Evolutionary conservation across 1,284 basidiomycete species (phyloP).

Genomic region (Afroboletus lepidellus): DNA sequence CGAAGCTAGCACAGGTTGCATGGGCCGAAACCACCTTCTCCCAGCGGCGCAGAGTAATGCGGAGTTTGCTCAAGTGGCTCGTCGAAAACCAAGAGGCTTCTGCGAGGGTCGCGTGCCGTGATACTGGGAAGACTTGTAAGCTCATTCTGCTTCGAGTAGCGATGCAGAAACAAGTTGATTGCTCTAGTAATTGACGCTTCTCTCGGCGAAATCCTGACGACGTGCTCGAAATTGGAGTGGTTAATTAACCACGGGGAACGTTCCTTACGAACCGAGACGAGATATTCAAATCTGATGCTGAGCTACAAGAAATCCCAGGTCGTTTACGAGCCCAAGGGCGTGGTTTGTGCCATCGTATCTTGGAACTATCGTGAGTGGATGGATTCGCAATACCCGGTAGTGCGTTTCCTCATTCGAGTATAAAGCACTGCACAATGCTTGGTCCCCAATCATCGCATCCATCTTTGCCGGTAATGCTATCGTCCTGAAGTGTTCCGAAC

Average conservation of each 20-base stretch:
- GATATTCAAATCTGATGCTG: constrained; percentile 74
- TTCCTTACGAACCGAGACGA: constrained; percentile 67
- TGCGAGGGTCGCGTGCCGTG: constrained; percentile 87
- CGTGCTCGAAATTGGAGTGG: constrained; percentile 88
- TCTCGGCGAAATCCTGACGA: constrained; percentile 86
- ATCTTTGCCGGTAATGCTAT: constrained; percentile 90
- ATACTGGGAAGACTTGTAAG: constrained; percentile 94
- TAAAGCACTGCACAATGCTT: constrained; percentile 85
- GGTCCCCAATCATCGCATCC: constrained; percentile 89
- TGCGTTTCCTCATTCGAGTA: constrained; percentile 4
- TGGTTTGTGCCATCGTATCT: constrained; percentile 89
- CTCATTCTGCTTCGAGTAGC: constrained; percentile 14
- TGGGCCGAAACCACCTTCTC: constrained; percentile 78
- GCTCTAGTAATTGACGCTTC: constrained; percentile 81
- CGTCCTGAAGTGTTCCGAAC: constrained; percentile 91
- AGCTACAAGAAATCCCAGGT: constrained; percentile 86
- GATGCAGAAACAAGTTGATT: constrained; percentile 4
- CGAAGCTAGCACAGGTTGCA: constrained; percentile 63
- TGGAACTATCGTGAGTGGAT: constrained; percentile 84
- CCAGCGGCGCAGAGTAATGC: constrained; percentile 76
- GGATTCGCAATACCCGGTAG: background rate
- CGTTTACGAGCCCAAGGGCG: constrained; percentile 90
- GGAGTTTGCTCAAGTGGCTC: constrained; percentile 88
- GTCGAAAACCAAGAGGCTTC: constrained; percentile 85
- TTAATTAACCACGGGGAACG: constrained; percentile 79